phyloP scores from a whole-genome alignment of 192 early-diverging fungal species.

The Podila clonocystis region DNA sequence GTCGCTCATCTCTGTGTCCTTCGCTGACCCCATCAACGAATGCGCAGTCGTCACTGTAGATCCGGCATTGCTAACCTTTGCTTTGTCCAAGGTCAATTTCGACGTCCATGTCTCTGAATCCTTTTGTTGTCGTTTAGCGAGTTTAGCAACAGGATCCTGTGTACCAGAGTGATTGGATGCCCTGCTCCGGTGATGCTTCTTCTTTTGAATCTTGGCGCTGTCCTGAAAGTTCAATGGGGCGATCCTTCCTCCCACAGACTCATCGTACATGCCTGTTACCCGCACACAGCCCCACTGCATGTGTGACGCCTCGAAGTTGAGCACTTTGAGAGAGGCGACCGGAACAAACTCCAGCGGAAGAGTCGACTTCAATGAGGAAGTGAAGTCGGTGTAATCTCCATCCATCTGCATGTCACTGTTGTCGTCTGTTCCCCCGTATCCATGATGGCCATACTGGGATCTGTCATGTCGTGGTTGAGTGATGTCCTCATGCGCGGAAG shows the following conservation, averaged over 20 bases:
- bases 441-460: conserved; percentile 1
- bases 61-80: too few species aligned
- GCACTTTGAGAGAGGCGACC: conserved; percentile 42
- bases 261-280: conserved; percentile 48
- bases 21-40: too few species aligned
- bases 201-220: conserved; percentile 28
- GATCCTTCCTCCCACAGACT: conserved; percentile 43
- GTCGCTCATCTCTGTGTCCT: not conserved
- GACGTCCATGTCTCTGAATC: not conserved
- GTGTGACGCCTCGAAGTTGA: conserved; percentile 47
- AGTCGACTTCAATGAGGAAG: conserved; percentile 28
- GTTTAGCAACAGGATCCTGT: conserved; percentile 2
- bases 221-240: conserved; percentile 36
- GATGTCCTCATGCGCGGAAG: conserved; percentile 44
- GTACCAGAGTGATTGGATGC: not conserved
- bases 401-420: conserved; percentile 9
- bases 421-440: not conserved
- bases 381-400: conserved; percentile 14
- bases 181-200: conserved; percentile 20
- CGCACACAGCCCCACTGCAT: conserved; percentile 44
- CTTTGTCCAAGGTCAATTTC: too few species aligned
- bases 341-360: conserved; percentile 41
- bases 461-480: conserved; percentile 19
- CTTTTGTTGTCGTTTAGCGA: conserved; percentile 22
- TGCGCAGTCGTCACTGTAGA: too few species aligned